phyloP scores from a whole-genome alignment of 2,329 filamentous ascomycete genomes.

The Neurospora sp. region DNA sequence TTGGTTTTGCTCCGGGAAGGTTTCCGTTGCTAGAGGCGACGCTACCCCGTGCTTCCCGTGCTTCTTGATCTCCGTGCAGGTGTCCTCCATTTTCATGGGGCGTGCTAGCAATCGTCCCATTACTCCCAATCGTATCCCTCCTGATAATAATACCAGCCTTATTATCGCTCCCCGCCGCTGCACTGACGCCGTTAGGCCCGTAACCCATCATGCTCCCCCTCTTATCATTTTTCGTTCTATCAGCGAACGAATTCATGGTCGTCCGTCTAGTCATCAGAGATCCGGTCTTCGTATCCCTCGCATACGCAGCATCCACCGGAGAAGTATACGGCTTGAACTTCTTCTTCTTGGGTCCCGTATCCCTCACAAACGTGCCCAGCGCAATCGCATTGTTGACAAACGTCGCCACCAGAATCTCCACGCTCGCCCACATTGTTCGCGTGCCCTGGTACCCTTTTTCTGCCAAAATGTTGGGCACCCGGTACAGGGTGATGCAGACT shows the following conservation, averaged over 20 bases:
- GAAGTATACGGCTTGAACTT: slow-evolving; percentile 59
- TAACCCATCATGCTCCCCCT: not conserved
- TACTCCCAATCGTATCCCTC: not conserved
- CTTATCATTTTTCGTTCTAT: not conserved
- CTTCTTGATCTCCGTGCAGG: not conserved
- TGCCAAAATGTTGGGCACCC: slow-evolving; percentile 64
- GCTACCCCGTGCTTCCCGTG: not conserved
- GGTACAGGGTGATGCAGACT: slow-evolving; percentile 67
- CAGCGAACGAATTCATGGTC: not conserved
- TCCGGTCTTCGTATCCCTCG: slow-evolving; percentile 24
- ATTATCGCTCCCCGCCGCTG: not conserved
- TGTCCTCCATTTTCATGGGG: not conserved
- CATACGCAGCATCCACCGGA: not conserved
- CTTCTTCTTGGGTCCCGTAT: slow-evolving; percentile 79
- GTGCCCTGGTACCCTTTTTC: slow-evolving; percentile 70
- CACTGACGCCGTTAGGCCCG: slow-evolving; percentile 2
- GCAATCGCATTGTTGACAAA: slow-evolving; percentile 81
- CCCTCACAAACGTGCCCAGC: slow-evolving; percentile 83
- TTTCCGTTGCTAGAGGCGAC: not conserved
- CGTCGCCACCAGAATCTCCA: slow-evolving; percentile 82
- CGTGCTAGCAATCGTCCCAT: not conserved
- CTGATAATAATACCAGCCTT: not conserved
- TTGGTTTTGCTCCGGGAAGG: not conserved
- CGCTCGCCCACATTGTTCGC: slow-evolving; percentile 77
- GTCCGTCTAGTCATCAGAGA: not conserved